Percentiles rank a stretch among this genome's conserved stretches.
phyloP scores from a whole-genome alignment of 192 early-diverging fungal genomes.

The Allomyces macrogynus region DNA sequence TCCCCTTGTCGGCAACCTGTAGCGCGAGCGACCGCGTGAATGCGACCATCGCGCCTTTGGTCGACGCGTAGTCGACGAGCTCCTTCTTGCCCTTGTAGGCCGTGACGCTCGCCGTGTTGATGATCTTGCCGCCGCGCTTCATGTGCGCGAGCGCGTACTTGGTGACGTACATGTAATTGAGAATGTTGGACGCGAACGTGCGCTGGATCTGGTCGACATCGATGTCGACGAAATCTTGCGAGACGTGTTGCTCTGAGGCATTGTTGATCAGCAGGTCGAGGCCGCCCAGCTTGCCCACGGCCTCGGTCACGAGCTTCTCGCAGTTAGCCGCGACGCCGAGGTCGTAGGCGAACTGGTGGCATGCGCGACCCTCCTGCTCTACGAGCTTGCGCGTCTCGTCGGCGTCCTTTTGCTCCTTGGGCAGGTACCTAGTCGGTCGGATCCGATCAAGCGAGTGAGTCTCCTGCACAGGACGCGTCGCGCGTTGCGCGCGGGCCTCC shows the following conservation, averaged over 20 bases:
- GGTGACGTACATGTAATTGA: conserved; percentile 22
- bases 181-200: conserved; percentile 27
- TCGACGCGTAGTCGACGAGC: conserved; percentile 27
- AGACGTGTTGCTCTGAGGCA: conserved; percentile 15
- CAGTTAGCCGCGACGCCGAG: conserved; percentile 7
- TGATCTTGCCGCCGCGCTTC: conserved; percentile 14
- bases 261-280: conserved; percentile 12
- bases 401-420: conserved; percentile 23
- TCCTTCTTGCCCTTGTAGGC: conserved; percentile 24
- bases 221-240: conserved; percentile 14
- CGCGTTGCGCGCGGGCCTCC: neutral
- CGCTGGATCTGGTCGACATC: conserved; percentile 17
- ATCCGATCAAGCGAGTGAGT: too few relatives aligned
- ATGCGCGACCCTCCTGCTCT: conserved; percentile 13
- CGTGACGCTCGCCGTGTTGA: conserved; percentile 29
- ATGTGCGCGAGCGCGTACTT: conserved; percentile 25
- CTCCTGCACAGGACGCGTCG: neutral
- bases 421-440: neutral
- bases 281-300: neutral
- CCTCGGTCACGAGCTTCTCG: conserved; percentile 3
- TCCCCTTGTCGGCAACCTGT: conserved; percentile 19
- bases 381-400: conserved; percentile 19
- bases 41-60: conserved; percentile 29
- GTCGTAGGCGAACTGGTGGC: conserved; percentile 15
- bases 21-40: conserved; percentile 27